These are phyloP conservation scores for Penstemon davidsonii DNA, from an alignment of 257 asterid species.

Conservation along the genomic window DNA sequence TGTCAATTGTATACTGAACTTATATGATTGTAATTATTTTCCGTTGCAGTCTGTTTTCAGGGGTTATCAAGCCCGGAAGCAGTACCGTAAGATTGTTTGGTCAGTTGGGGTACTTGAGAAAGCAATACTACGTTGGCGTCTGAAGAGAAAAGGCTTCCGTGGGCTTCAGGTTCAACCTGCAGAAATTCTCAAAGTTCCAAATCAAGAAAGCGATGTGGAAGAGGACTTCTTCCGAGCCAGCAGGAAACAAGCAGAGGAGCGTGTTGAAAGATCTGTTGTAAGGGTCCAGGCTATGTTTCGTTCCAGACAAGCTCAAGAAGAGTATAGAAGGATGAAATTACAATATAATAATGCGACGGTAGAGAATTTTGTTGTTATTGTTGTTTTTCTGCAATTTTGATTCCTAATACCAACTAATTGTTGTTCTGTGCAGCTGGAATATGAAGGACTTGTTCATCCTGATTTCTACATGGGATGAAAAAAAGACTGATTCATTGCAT, in stretches of 20 bases:
- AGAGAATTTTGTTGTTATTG: background rate
- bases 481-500: background rate
- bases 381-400: background rate
- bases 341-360: slow-evolving; percentile 65
- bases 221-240: slow-evolving; percentile 90
- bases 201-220: slow-evolving; percentile 54
- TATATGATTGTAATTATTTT: slow-evolving; percentile 11
- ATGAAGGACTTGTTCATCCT: slow-evolving; percentile 48
- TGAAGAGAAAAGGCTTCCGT: slow-evolving; percentile 89
- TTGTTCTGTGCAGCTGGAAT: slow-evolving; percentile 59
- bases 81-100: slow-evolving; percentile 77
- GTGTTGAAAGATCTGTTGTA: slow-evolving; percentile 89
- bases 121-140: slow-evolving; percentile 88
- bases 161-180: slow-evolving; percentile 70
- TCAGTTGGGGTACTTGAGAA: slow-evolving; percentile 94
- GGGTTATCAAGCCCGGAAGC: slow-evolving; percentile 79
- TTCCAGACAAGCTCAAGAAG: slow-evolving; percentile 88
- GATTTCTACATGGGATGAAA: slow-evolving; percentile 43
- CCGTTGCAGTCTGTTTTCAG: slow-evolving; percentile 73
- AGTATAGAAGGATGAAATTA: slow-evolving; percentile 83
- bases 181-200: slow-evolving; percentile 32
- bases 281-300: slow-evolving; percentile 96
- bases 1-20: background rate
- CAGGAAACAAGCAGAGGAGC: slow-evolving; percentile 97
- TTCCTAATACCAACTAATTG: slow-evolving; percentile 1